These are phyloP conservation scores for Aspergillus ruber DNA, from an alignment of 2,329 filamentous ascomycete genomes.

Conservation along the genomic window DNA sequence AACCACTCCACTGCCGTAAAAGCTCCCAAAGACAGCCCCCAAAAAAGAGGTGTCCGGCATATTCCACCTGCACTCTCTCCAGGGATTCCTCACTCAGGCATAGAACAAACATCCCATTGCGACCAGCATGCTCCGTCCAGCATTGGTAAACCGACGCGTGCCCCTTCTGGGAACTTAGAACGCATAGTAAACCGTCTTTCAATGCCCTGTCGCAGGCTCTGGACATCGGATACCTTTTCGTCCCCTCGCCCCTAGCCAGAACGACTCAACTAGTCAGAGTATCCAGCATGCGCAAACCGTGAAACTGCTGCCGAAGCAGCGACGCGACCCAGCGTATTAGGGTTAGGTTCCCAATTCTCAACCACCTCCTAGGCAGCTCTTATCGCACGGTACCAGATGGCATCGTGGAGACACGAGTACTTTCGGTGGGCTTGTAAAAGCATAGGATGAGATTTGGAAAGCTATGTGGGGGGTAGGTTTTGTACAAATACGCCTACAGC, in stretches of 20 bases:
- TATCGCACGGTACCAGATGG: conserved; percentile 24
- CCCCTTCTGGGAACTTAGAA: conserved; percentile 34
- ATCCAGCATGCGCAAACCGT: conserved; percentile 63
- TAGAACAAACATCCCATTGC: conserved; percentile 50
- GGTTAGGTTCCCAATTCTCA: conserved; percentile 87
- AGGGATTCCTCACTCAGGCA: conserved; percentile 29
- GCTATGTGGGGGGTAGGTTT: conserved; percentile 66
- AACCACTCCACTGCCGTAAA: conserved; percentile 12
- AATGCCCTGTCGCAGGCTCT: conserved; percentile 37
- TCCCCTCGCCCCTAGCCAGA: conserved; percentile 25
- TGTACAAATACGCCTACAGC: conserved; percentile 46
- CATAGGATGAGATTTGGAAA: conserved; percentile 64
- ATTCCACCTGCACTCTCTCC: conserved; percentile 47
- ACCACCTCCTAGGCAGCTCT: conserved; percentile 49
- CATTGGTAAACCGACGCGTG: conserved; percentile 50
- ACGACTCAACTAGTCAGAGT: conserved; percentile 55
- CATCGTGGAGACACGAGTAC: conserved; percentile 28
- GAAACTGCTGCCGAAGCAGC: conserved; percentile 50
- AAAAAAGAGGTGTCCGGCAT: conserved; percentile 44
- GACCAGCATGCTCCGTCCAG: conserved; percentile 57
- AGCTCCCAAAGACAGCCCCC: conserved; percentile 47
- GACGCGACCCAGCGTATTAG: conserved; percentile 71
- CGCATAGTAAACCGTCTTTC: conserved; percentile 44
- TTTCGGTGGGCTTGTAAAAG: conserved; percentile 34
- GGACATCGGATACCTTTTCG: conserved; percentile 38